Conservation (phyloP, 352 stramenopile species). For the Pythium insidiosum region DNA sequence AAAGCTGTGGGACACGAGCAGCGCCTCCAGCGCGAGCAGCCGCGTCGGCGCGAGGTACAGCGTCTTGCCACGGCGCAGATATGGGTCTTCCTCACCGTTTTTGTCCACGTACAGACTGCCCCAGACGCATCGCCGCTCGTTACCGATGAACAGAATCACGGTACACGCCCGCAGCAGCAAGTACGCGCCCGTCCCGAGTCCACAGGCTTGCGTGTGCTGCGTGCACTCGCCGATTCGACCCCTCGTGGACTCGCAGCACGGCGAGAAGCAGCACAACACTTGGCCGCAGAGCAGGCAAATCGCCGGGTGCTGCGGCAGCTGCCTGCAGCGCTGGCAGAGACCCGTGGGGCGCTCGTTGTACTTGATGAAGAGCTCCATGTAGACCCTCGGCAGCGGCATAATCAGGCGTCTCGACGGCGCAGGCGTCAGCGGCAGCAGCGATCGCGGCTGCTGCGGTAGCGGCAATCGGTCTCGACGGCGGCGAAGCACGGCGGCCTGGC, state of each 20-base stretch:
- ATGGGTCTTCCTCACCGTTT: slow-evolving; percentile 80
- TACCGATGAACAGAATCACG: slow-evolving; percentile 77
- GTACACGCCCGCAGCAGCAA: slow-evolving; percentile 71
- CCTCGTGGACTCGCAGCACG: slow-evolving; percentile 46
- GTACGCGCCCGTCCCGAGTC: slow-evolving; percentile 50
- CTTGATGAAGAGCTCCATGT: slow-evolving; percentile 79
- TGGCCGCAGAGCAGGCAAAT: slow-evolving; percentile 72
- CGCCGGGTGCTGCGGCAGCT: slow-evolving; percentile 59
- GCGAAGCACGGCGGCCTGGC: slow-evolving; percentile 45
- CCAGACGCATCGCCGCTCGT: slow-evolving; percentile 75
- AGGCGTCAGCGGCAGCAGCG: background rate
- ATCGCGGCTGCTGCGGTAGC: background rate
- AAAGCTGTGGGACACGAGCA: slow-evolving; percentile 70
- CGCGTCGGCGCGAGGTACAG: slow-evolving; percentile 57
- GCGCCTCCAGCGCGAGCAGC: slow-evolving; percentile 43
- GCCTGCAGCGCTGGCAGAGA: slow-evolving; percentile 43
- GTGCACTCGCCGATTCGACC: slow-evolving; percentile 68
- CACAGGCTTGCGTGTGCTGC: slow-evolving; percentile 57
- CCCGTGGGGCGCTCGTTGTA: slow-evolving; percentile 63
- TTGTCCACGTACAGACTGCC: slow-evolving; percentile 80
- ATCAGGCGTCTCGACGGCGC: slow-evolving; percentile 10
- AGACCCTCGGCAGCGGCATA: slow-evolving; percentile 50
- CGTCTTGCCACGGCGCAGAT: slow-evolving; percentile 68
- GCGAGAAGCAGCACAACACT: slow-evolving; percentile 69
- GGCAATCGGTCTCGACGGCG: slow-evolving; percentile 21